Evolutionary conservation across 106 monocot genomes (phyloP).

Genomic region (Triglochin maritima): DNA sequence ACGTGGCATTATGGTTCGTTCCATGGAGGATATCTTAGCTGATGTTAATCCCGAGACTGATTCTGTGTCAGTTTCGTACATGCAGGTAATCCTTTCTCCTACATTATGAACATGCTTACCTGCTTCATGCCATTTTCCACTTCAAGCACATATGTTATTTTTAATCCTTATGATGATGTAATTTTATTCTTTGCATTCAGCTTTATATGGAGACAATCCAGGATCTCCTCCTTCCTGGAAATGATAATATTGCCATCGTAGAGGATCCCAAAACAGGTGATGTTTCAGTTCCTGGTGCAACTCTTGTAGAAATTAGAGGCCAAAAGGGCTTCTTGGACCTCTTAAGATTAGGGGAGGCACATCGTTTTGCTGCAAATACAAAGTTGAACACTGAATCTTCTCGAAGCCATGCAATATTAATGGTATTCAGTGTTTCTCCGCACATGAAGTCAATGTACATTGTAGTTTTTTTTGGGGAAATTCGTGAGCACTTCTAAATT

Average conservation of each 20-base stretch:
- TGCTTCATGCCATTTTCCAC: background rate
- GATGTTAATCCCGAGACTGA: constrained; percentile 60
- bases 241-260: constrained; percentile 89
- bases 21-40: constrained; percentile 94
- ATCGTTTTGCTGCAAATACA: constrained; percentile 94
- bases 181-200: constrained; percentile 21
- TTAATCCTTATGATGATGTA: background rate
- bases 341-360: constrained; percentile 84
- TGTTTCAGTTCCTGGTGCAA: constrained; percentile 89
- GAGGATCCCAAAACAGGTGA: constrained; percentile 98
- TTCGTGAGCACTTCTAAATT: background rate
- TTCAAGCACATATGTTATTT: background rate
- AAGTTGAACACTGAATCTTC: constrained; percentile 98
- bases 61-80: constrained; percentile 86
- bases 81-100: constrained; percentile 44
- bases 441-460: background rate
- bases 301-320: constrained; percentile 71
- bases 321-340: constrained; percentile 83
- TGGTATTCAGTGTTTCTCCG: constrained; percentile 32
- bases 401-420: constrained; percentile 95
- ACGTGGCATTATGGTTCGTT: constrained; percentile 94
- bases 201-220: constrained; percentile 98
- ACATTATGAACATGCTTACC: too few relatives aligned
- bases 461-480: background rate
- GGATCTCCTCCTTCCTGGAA: constrained; percentile 86